Evolutionary conservation across 2,329 filamentous ascomycete genomes (phyloP).

Genomic region (Colletotrichum simmondsii): DNA sequence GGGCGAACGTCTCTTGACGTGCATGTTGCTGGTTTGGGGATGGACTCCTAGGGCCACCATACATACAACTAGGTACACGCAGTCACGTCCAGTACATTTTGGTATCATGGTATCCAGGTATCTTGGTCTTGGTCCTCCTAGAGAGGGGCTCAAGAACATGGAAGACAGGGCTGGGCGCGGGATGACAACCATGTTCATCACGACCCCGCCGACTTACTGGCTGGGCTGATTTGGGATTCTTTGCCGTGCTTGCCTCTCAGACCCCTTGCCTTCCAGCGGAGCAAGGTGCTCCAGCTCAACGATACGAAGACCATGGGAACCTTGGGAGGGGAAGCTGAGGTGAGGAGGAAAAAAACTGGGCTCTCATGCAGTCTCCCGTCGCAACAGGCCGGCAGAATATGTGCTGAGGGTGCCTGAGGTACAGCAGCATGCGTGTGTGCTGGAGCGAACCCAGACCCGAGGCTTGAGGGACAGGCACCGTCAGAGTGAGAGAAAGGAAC

Average conservation of each 20-base stretch:
- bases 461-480: neutral
- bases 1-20: conserved; percentile 29
- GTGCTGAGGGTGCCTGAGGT: neutral
- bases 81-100: neutral
- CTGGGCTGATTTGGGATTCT: neutral
- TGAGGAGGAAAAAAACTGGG: conserved; percentile 1
- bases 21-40: conserved; percentile 31
- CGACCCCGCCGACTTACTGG: conserved; percentile 6
- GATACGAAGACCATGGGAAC: conserved; percentile 1
- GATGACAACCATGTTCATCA: conserved; percentile 23
- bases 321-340: neutral
- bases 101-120: neutral
- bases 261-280: conserved; percentile 7
- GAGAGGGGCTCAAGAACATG: conserved; percentile 13
- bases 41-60: neutral
- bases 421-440: neutral
- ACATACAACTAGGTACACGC: neutral
- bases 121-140: conserved; percentile 21
- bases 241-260: neutral
- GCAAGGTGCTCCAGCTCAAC: neutral
- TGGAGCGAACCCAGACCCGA: neutral
- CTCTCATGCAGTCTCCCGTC: neutral
- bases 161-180: conserved; percentile 15
- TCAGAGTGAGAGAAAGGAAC: neutral
- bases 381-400: neutral